Percentiles rank a stretch among this genome's conserved stretches.
phyloP scores from a whole-genome alignment of 257 asterid species.

The Paulownia fortunei region DNA sequence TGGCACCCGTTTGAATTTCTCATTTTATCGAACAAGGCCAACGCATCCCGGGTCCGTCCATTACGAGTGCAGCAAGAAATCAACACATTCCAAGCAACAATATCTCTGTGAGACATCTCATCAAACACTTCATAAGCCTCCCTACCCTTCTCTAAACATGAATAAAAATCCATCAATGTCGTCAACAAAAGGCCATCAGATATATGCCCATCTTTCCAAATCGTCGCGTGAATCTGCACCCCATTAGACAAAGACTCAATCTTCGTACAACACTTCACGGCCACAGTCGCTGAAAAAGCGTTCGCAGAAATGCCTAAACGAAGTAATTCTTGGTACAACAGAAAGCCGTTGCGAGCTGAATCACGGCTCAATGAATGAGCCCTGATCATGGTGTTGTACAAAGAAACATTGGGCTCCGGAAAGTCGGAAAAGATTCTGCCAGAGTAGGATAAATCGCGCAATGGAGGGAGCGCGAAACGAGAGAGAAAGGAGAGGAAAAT shows the following conservation, averaged over 20 bases:
- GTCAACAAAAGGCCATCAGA: constrained; percentile 62
- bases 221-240: constrained; percentile 61
- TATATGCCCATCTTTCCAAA: constrained; percentile 60
- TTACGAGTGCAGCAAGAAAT: constrained; percentile 60
- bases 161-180: constrained; percentile 76
- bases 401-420: constrained; percentile 54
- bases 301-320: constrained; percentile 57
- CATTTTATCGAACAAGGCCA: constrained; percentile 69
- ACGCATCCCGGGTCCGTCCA: constrained; percentile 57
- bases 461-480: constrained; percentile 59
- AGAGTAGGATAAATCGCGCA: constrained; percentile 61
- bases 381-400: constrained; percentile 66
- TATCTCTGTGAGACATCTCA: constrained; percentile 68
- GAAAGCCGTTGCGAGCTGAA: constrained; percentile 56
- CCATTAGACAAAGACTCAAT: constrained; percentile 55
- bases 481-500: constrained; percentile 67
- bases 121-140: constrained; percentile 74
- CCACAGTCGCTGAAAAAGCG: constrained; percentile 59
- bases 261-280: constrained; percentile 65
- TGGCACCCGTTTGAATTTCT: constrained; percentile 41
- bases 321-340: constrained; percentile 54
- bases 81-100: constrained; percentile 80
- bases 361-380: constrained; percentile 57
- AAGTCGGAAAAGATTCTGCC: constrained; percentile 45
- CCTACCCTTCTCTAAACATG: constrained; percentile 41